These are phyloP conservation scores for Aspergillus heteromorphus DNA, from an alignment of 495 filamentous ascomycete genomes.

Conservation along the genomic window DNA sequence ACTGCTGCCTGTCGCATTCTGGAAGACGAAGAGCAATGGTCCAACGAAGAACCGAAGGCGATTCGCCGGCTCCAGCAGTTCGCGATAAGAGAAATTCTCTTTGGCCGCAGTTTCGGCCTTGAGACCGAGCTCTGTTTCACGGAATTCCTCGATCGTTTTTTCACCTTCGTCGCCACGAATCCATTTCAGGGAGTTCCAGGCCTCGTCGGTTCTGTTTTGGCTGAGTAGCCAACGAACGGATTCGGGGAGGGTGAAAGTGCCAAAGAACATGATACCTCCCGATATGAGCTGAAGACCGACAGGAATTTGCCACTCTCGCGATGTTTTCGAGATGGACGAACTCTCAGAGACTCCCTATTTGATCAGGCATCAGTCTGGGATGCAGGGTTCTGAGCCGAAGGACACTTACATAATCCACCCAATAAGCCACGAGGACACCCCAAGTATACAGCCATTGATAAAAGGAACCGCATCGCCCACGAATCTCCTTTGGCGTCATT, in stretches of 20 bases:
- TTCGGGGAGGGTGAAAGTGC: constrained; percentile 43
- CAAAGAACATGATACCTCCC: constrained; percentile 37
- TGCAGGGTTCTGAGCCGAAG: not conserved
- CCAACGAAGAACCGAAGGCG: constrained; percentile 21
- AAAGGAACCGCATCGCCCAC: constrained; percentile 44
- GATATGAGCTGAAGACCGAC: constrained; percentile 48
- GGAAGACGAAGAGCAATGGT: constrained; percentile 17
- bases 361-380: not conserved
- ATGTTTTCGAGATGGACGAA: constrained; percentile 15
- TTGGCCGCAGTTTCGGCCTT: constrained; percentile 33
- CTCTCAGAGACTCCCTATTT: not conserved
- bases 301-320: constrained; percentile 50
- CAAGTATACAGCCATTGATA: constrained; percentile 46
- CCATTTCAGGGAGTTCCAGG: constrained; percentile 41
- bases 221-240: constrained; percentile 48
- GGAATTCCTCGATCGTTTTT: constrained; percentile 11
- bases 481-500: constrained; percentile 49
- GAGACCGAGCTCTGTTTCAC: constrained; percentile 10
- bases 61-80: constrained; percentile 14
- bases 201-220: constrained; percentile 45
- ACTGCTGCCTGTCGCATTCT: constrained; percentile 14
- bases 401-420: constrained; percentile 44
- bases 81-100: constrained; percentile 13
- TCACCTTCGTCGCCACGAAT: constrained; percentile 39
- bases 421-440: constrained; percentile 48